Conservation (phyloP, 2,329 filamentous ascomycete species). For the Aureobasidium sp. region DNA sequence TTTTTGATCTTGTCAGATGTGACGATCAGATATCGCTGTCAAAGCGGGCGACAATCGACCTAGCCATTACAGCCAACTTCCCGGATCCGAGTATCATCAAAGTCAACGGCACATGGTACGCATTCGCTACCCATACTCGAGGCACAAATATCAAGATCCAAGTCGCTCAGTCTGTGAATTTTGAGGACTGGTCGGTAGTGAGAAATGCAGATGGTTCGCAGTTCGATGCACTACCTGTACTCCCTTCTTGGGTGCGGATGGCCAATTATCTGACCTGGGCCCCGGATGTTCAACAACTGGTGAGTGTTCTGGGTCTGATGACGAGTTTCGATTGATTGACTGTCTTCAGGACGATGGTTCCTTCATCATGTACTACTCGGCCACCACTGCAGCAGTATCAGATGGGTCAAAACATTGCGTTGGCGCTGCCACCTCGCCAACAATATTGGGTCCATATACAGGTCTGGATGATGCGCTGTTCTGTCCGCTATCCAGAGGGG, state of each 20-base stretch:
- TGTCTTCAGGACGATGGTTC: conserved; percentile 20
- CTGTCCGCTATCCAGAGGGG: conserved; percentile 24
- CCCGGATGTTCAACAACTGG: conserved; percentile 49
- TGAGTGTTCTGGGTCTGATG: conserved; percentile 6
- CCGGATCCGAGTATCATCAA: conserved; percentile 47
- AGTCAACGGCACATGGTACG: conserved; percentile 47
- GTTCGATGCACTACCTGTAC: conserved; percentile 48
- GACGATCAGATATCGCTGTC: neutral
- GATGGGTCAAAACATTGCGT: conserved; percentile 24
- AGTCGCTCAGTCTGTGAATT: conserved; percentile 44
- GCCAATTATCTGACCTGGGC: conserved; percentile 52
- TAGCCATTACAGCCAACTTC: conserved; percentile 16
- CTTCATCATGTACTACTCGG: conserved; percentile 28
- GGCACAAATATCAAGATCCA: conserved; percentile 46
- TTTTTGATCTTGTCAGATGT: neutral
- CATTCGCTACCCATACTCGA: conserved; percentile 42
- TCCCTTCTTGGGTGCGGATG: conserved; percentile 46
- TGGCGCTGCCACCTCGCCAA: conserved; percentile 23
- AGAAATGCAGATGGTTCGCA: conserved; percentile 31
- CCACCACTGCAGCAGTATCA: conserved; percentile 21
- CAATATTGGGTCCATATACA: conserved; percentile 24
- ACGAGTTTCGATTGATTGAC: neutral
- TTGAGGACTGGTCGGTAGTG: conserved; percentile 42
- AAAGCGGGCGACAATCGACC: conserved; percentile 13
- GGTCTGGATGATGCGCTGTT: conserved; percentile 19